A percentile compares a stretch with the other conserved stretches of the same genome.
Evolutionary conservation across 768 basidiomycete genomes (phyloP).

Genomic region (Lactifluus rugatus): DNA sequence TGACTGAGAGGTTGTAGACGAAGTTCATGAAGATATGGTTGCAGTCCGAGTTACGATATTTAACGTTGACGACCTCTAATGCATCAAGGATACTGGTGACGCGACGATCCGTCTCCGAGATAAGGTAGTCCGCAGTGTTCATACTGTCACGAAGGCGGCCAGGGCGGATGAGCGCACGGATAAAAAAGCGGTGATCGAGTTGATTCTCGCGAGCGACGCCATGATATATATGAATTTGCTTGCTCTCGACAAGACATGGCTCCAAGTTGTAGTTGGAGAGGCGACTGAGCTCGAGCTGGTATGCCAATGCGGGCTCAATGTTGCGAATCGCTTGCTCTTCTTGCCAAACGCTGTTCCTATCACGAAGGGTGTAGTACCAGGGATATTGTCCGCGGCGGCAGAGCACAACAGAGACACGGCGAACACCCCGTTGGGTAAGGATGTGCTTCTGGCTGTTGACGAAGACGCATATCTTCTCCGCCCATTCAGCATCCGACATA

Average conservation of each 20-base stretch:
- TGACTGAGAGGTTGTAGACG: constrained; percentile 90
- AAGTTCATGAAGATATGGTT: constrained; percentile 99
- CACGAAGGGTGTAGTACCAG: constrained; percentile 86
- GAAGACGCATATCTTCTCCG: constrained; percentile 57
- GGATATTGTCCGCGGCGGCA: constrained; percentile 91
- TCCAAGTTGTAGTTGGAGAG: constrained; percentile 94
- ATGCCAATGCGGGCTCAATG: constrained; percentile 95
- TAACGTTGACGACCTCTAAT: constrained; percentile 84
- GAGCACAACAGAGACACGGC: constrained; percentile 85
- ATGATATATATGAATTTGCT: constrained; percentile 97
- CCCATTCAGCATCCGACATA: constrained; percentile 67
- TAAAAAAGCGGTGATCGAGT: constrained; percentile 96
- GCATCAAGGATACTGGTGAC: constrained; percentile 92
- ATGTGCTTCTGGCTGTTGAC: constrained; percentile 57
- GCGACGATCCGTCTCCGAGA: constrained; percentile 95
- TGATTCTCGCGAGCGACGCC: constrained; percentile 93
- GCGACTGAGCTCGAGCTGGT: constrained; percentile 94
- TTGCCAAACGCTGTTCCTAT: constrained; percentile 62
- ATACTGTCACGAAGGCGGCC: constrained; percentile 87
- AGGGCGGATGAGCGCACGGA: constrained; percentile 92
- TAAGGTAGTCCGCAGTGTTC: constrained; percentile 95
- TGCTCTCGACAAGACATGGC: constrained; percentile 93
- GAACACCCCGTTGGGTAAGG: constrained; percentile 69
- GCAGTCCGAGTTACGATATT: constrained; percentile 88
- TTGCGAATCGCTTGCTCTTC: constrained; percentile 97